Base-by-base conservation (phyloP, 345 rosid genomes). In the Salix brachista region DNA sequence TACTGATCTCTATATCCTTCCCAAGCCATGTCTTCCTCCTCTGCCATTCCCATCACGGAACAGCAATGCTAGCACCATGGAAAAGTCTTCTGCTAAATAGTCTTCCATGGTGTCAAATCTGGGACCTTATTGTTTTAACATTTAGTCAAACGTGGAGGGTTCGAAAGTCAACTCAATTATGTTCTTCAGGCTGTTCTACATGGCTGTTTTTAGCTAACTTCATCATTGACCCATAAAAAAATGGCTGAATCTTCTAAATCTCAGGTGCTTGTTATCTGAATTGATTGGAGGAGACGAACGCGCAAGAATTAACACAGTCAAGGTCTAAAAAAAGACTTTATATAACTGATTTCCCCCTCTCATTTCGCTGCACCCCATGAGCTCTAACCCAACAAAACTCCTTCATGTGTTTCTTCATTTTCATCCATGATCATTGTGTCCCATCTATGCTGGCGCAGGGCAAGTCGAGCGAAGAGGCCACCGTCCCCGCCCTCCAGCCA, bases 21-120 rank as follows among this genome's bases (percentile, higher is more conserved):
- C 99, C 97, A 94, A 23, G 98, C 98, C 93, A 90, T 90, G 84
- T 96, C 99, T 83, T 96, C 92, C 81, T 96, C 99, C 87, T 94
- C 99, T 0, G 99, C 86, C 58, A 19, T 52, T 52, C 21, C 23
- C 60, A 19, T 52, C 60, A 19, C 4, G 2, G 4, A 19, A 52
- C 4, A 52, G 1, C 23, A 18, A 52, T 19, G 46, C 2, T 41
- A 8, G 62, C 28, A 56, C 28, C 13, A n/a, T 9, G 62, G 11
- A n/a, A 9, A n/a, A 56, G 62, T 4, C 11, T 5, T n/a, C 2
- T n/a, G 62, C 62, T n/a, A 56, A 56, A 1, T n/a, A 3, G 13
- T 41, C 46, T 41, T 41, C 46, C 3, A 2, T 41, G 14, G 46
- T 41, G 46, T 41, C 46, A 41, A 41, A 41, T 10, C 1, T 10